phyloP scores from a whole-genome alignment of 768 basidiomycete genomes.

The Pulveroboletus sp. region DNA sequence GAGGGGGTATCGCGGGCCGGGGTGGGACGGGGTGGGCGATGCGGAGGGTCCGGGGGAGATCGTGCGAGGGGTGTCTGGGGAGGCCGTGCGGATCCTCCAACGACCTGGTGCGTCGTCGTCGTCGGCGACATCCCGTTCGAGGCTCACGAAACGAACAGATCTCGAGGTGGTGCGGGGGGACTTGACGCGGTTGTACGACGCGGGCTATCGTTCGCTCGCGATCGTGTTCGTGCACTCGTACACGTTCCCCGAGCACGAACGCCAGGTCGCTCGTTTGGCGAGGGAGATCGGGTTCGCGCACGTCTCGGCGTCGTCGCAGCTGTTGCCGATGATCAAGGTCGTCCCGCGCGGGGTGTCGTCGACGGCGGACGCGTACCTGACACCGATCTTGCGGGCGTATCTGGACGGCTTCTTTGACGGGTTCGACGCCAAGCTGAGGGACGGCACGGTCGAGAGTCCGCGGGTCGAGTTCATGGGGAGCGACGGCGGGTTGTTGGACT shows the following conservation, averaged over 20 bases:
- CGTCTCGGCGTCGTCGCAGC: constrained; percentile 80
- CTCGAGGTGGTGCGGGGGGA: constrained; percentile 49
- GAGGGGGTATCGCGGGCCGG: constrained; percentile 68
- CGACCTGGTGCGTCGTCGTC: constrained; percentile 47
- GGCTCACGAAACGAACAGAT: constrained; percentile 38
- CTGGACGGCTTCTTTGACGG: constrained; percentile 89
- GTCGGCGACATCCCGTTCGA: neutral
- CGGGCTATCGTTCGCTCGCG: constrained; percentile 87
- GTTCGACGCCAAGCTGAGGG: constrained; percentile 72
- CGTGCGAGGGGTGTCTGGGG: constrained; percentile 79
- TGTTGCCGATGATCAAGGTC: constrained; percentile 95
- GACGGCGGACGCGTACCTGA: constrained; percentile 93
- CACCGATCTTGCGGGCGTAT: constrained; percentile 80
- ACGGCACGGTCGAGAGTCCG: constrained; percentile 53
- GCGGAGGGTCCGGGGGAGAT: constrained; percentile 81
- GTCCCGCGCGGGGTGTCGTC: constrained; percentile 90
- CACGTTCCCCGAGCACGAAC: constrained; percentile 86
- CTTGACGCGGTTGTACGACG: constrained; percentile 65
- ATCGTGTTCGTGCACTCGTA: constrained; percentile 91
- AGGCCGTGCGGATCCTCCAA: constrained; percentile 80
- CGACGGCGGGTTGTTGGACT: constrained; percentile 81
- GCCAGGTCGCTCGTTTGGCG: constrained; percentile 65
- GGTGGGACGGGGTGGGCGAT: constrained; percentile 65
- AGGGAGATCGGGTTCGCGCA: constrained; percentile 82
- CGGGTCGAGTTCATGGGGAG: constrained; percentile 95